Percentiles rank a stretch among this genome's conserved stretches.
Evolutionary conservation across 2,329 filamentous ascomycete genomes (phyloP).

Genomic region (Neospermospora avenae): DNA sequence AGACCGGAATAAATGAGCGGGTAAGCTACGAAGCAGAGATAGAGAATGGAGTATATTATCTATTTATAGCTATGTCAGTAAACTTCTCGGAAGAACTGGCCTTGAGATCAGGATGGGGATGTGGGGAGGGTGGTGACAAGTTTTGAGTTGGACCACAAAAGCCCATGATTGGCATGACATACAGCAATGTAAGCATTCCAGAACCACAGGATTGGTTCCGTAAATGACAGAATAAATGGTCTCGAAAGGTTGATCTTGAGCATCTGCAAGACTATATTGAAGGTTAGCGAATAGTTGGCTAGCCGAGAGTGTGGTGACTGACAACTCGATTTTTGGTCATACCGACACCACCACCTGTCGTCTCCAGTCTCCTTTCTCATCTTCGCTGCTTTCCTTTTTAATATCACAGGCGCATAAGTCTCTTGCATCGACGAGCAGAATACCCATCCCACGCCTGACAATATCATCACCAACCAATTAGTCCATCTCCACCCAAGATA

Average conservation of each 20-base stretch:
- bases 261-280: conserved; percentile 58
- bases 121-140: background rate
- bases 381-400: conserved; percentile 62
- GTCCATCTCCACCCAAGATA: conserved; percentile 86
- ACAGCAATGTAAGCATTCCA: conserved; percentile 65
- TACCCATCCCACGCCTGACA: conserved; percentile 58
- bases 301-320: conserved; percentile 15
- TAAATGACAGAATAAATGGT: conserved; percentile 73
- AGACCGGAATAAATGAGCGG: conserved; percentile 73
- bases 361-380: conserved; percentile 68
- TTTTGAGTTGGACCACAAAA: no score
- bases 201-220: conserved; percentile 77
- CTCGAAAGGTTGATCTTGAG: conserved; percentile 73
- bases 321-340: conserved; percentile 58
- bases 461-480: conserved; percentile 76
- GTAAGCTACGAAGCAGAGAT: conserved; percentile 88
- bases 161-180: conserved; percentile 7
- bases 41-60: conserved; percentile 81
- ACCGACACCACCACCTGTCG: conserved; percentile 72
- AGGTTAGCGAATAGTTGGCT: conserved; percentile 1
- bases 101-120: background rate
- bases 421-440: conserved; percentile 63
- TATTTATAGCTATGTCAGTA: conserved; percentile 3
- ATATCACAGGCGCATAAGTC: conserved; percentile 70
- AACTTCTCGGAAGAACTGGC: background rate